phyloP scores from a whole-genome alignment of 2,329 filamentous ascomycete genomes.

The Emydomyces testavorans region DNA sequence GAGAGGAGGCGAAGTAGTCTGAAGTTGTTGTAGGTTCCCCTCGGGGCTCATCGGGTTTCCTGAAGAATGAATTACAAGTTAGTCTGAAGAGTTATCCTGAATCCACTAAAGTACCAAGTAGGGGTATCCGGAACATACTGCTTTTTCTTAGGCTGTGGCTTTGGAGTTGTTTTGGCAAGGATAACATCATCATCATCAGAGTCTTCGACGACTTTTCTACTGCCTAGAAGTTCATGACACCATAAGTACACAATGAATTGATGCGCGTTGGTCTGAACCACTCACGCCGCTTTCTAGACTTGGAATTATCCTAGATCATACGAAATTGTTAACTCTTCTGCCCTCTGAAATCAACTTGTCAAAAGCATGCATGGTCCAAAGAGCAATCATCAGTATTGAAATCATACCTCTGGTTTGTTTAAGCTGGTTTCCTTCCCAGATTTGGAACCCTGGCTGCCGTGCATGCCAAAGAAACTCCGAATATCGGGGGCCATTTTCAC shows the following conservation, averaged over 20 bases:
- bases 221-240: slow-evolving; percentile 24
- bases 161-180: slow-evolving; percentile 28
- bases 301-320: slow-evolving; percentile 9
- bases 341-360: not conserved
- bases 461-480: slow-evolving; percentile 76
- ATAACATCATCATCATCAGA: slow-evolving; percentile 61
- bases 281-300: slow-evolving; percentile 29
- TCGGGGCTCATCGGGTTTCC: slow-evolving; percentile 41
- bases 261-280: not conserved
- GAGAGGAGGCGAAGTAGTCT: slow-evolving; percentile 50
- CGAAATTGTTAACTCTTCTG: not conserved
- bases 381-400: not conserved
- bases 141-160: slow-evolving; percentile 33
- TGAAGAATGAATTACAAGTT: slow-evolving; percentile 17
- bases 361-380: slow-evolving; percentile 5
- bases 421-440: slow-evolving; percentile 33
- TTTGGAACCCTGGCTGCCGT: slow-evolving; percentile 48
- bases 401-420: slow-evolving; percentile 32
- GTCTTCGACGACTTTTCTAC: slow-evolving; percentile 64
- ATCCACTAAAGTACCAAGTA: not conserved
- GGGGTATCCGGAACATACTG: slow-evolving; percentile 34
- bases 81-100: not conserved
- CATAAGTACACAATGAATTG: slow-evolving; percentile 7
- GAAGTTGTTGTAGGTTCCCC: slow-evolving; percentile 50
- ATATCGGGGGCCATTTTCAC: slow-evolving; percentile 68